Percentiles rank a stretch among this genome's conserved stretches.
Conservation (phyloP, 768 basidiomycete genomes). For the Phlebiopsis gigantea region DNA sequence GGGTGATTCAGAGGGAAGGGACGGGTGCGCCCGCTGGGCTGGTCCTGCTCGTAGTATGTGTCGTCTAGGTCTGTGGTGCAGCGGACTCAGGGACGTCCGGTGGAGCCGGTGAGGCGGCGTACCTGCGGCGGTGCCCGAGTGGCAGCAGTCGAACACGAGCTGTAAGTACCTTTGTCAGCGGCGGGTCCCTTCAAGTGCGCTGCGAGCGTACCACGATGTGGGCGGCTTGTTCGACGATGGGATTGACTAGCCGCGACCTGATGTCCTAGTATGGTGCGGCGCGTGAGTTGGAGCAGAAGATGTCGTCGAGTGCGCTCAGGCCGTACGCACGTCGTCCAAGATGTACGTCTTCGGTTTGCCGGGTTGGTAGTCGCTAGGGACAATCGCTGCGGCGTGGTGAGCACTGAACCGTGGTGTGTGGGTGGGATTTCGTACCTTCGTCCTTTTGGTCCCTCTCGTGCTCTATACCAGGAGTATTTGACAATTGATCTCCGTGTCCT, state of each 20-base stretch:
- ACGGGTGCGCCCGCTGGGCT: too few relatives aligned
- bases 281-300: too few relatives aligned
- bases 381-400: neutral
- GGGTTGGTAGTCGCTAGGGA: neutral
- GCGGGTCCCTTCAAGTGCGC: neutral
- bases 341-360: neutral
- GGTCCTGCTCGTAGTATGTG: too few relatives aligned
- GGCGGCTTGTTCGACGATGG: conserved; percentile 13
- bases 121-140: conserved; percentile 18
- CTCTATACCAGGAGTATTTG: neutral
- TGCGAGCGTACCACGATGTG: conserved; percentile 11
- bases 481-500: neutral
- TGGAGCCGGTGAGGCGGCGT: neutral
- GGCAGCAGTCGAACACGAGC: conserved; percentile 25
- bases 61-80: too few relatives aligned
- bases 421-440: neutral
- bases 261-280: conserved; percentile 18
- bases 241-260: conserved; percentile 16
- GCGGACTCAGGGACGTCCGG: neutral
- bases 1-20: too few relatives aligned
- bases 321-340: neutral
- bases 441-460: neutral
- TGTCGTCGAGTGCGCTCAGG: neutral
- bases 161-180: neutral
- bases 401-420: neutral